These are phyloP conservation scores for Chlorella sp. DNA, from an alignment of 139 green algal species.

Conservation along the genomic window DNA sequence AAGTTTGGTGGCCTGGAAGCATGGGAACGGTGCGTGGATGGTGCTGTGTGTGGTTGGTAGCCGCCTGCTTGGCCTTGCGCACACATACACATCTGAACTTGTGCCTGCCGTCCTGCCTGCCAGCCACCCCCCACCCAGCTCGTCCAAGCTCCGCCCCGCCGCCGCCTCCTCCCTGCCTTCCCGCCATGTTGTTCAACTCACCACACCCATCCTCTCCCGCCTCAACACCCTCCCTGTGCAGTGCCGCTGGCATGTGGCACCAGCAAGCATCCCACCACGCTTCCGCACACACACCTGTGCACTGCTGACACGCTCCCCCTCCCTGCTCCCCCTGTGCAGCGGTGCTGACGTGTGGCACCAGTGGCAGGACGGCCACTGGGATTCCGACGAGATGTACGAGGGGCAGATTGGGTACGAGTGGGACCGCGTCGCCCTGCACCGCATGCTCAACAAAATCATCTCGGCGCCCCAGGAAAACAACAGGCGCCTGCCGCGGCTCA, in stretches of 20 bases:
- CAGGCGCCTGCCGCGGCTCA: slow-evolving; percentile 44
- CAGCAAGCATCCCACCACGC: background rate
- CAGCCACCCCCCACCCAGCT: too few relatives aligned
- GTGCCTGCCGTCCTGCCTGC: too few relatives aligned
- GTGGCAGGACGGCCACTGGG: slow-evolving; percentile 37
- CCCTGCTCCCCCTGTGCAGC: background rate
- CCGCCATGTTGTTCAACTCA: too few relatives aligned
- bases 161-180: background rate
- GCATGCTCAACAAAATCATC: slow-evolving; percentile 63
- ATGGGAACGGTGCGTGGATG: too few relatives aligned
- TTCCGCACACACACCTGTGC: background rate
- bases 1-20: too few relatives aligned
- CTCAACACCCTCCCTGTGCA: too few relatives aligned
- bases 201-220: too few relatives aligned
- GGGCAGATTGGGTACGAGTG: slow-evolving; percentile 61
- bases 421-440: slow-evolving; percentile 54
- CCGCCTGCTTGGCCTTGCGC: too few relatives aligned
- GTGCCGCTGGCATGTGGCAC: too few relatives aligned
- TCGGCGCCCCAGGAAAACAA: slow-evolving; percentile 22
- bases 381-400: slow-evolving; percentile 68
- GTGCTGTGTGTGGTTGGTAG: too few relatives aligned
- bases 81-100: too few relatives aligned
- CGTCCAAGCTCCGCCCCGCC: too few relatives aligned
- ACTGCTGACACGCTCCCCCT: background rate
- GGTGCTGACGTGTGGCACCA: slow-evolving; percentile 73